Conservation (phyloP, 2,329 filamentous ascomycete genomes). For the Cercospora brassicicola region DNA sequence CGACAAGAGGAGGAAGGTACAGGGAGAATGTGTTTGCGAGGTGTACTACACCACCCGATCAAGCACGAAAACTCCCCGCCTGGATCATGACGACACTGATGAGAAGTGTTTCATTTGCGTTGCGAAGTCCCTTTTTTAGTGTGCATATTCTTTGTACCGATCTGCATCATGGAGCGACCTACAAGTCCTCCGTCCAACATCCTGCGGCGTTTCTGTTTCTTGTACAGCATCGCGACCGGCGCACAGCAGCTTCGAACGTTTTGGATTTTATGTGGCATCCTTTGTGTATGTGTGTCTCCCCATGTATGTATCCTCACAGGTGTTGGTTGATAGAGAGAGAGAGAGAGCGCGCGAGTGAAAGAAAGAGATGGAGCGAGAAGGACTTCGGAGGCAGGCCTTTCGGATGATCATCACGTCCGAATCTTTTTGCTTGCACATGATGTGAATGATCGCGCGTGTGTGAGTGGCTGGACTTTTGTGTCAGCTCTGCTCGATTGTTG, state of each 20-base stretch:
- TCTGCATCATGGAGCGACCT: slow-evolving; percentile 7
- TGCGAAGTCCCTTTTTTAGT: not conserved
- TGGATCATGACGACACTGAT: slow-evolving; percentile 10
- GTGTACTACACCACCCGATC: slow-evolving; percentile 51
- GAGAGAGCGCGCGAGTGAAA: not conserved
- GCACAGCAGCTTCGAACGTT: not conserved
- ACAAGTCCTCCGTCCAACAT: not conserved
- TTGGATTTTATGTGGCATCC: slow-evolving; percentile 1
- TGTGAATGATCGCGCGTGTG: not conserved
- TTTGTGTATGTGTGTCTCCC: not conserved
- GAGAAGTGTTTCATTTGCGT: not conserved
- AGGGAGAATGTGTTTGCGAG: slow-evolving; percentile 50
- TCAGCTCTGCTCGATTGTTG: not conserved
- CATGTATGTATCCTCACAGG: not conserved
- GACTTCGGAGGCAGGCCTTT: slow-evolving; percentile 6
- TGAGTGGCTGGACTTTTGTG: not conserved
- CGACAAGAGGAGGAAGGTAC: slow-evolving; percentile 40
- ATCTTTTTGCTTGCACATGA: not conserved
- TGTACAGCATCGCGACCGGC: slow-evolving; percentile 8
- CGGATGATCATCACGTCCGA: slow-evolving; percentile 2
- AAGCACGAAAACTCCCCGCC: slow-evolving; percentile 48
- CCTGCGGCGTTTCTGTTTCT: not conserved
- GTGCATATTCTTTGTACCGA: slow-evolving; percentile 11
- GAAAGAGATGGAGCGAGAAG: not conserved
- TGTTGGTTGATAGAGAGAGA: not conserved